Base-by-base conservation (phyloP, 495 filamentous ascomycete species). In the Pseudomonodictys pantanalensis region DNA sequence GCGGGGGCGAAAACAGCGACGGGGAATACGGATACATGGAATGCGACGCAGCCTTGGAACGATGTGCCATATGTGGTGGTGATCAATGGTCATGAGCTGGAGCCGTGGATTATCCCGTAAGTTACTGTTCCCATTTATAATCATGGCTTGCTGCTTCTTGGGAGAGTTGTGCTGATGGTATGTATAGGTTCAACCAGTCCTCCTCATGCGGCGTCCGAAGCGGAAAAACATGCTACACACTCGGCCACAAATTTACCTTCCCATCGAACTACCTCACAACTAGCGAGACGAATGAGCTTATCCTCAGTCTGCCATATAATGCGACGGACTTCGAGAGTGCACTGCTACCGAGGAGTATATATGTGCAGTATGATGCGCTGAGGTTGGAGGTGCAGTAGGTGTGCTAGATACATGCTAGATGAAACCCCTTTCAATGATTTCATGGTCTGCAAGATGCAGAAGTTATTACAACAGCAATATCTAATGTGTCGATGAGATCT, bases 321-420 rank as follows among this genome's bases (percentile, higher is more conserved):
- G 81, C 76, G 32, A 80, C 78, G 10, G 70, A 84, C 58, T 74
- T 72, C 18, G 80, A 83, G 72, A 79, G 75, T 18, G 81, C 81
- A 2, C 57, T 82, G 18, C 52, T 84, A 23, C 77, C 79, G 0
- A 66, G 63, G 44, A 75, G 68, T 1, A 71, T 81, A 0, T 84
- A 83, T 68, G 76, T 83, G 12, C 79, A 84, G 67, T 84, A 85
- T 68, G 79, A 83, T 73, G 79, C 81, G 2, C 60, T 84, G 60
- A 69, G 79, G 33, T 52, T 83, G 20, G 81, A 84, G 61, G 38
- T 85, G n/a, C n/a, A n/a, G n/a, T n/a, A n/a, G n/a, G n/a, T n/a
- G n/a, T n/a, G n/a, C n/a, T n/a, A n/a, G n/a, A n/a, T n/a, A n/a
- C n/a, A n/a, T n/a, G n/a, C n/a, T n/a, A n/a, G n/a, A n/a, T n/a